Conservation (phyloP, 2,329 filamentous ascomycete species). For the Colletotrichum sp. region DNA sequence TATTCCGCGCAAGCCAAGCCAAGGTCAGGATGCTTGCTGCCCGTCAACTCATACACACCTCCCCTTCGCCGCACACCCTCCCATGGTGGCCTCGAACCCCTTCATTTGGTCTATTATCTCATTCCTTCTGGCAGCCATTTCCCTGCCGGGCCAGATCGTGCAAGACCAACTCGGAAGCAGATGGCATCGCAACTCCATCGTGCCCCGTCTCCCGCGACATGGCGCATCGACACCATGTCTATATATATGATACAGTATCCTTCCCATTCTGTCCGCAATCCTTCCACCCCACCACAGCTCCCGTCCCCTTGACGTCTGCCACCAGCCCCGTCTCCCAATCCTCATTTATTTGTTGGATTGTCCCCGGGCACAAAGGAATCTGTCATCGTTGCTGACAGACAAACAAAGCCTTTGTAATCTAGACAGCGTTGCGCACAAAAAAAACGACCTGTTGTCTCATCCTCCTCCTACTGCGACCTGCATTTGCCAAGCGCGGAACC, state of each 20-base stretch:
- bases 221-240: conserved; percentile 11
- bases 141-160: conserved; percentile 15
- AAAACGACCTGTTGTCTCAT: conserved; percentile 4
- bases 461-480: not conserved
- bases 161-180: conserved; percentile 1
- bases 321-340: not conserved
- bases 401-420: conserved; percentile 5
- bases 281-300: conserved; percentile 6
- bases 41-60: conserved; percentile 9
- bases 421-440: not conserved
- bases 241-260: conserved; percentile 19
- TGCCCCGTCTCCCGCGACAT: conserved; percentile 12
- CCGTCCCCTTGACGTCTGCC: not conserved
- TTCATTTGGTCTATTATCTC: conserved; percentile 16
- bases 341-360: not conserved
- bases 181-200: conserved; percentile 4
- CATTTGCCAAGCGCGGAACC: conserved; percentile 7
- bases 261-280: conserved; percentile 7
- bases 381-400: not conserved
- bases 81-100: conserved; percentile 1
- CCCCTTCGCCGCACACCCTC: conserved; percentile 13
- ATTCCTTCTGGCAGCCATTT: conserved; percentile 11
- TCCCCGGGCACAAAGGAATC: not conserved
- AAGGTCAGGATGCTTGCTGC: not conserved
- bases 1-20: conserved; percentile 16